Base-by-base conservation (phyloP, 2,329 filamentous ascomycete genomes). In the Botrytis elliptica region DNA sequence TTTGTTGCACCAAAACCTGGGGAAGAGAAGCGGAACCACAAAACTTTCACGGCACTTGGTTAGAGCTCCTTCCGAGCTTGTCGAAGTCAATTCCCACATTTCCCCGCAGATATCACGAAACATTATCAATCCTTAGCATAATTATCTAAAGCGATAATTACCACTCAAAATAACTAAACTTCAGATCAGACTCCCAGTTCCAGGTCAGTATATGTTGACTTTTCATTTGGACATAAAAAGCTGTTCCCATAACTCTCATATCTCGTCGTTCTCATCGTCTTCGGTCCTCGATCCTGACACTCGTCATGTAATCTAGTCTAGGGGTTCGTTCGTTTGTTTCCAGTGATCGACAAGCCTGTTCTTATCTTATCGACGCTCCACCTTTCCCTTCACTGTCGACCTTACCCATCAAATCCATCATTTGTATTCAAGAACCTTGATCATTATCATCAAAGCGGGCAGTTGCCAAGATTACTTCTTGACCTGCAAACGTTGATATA, bases 331-430 rank as follows among this genome's bases (percentile, higher is more conserved):
- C n/a, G 52, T 57, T 33, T 29, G n/a, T 65, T 66, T 14, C 66
- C 22, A 36, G 33, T 67, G 42, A 33, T 71, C 62, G 29, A 25
- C 70, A 71, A 52, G 42, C 55, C 64, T 63, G 5, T 72, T 42
- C 62, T 72, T 65, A 66, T 66, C 70, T 55, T 55, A 72, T 72
- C 62, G 25, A 49, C 62, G 29, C 40, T 44, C 62, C 62, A 18
- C 70, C 25, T 42, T 57, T 33, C 20, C 46, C 12, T 33, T 33
- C 59, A 59, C 29, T 57, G 22, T 57, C n/a, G 18, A 57, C n/a
- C n/a, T 57, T 57, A 33, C 33, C 36, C 20, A 44, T 44, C 60
- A 42, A 42, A 40, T 40, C 46, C 44, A 33, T 49, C 59, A 42
- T 42, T 44, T 33, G 62, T 18, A 33, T 33, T 8, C 22, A n/a